Base-by-base conservation (phyloP, 768 basidiomycete species). In the Leccinum olivaceopallidum region DNA sequence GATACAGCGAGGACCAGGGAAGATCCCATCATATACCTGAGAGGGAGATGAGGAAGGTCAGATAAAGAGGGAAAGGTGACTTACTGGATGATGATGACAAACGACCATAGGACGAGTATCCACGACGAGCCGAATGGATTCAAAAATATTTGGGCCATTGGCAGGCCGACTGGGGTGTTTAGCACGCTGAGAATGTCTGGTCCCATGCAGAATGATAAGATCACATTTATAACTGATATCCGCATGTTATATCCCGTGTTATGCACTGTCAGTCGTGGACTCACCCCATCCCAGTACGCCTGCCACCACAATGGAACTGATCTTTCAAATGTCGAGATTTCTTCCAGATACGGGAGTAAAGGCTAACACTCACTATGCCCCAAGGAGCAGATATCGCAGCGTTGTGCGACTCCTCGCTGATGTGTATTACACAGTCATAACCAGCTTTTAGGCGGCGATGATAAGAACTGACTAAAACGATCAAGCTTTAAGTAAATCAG, bases 121-220 rank as follows among this genome's bases (percentile, higher is more conserved):
- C 76, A 76, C 14, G 72, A 71, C 55, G 68, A 66, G 20, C 79
- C 81, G 54, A 82, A 74, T 54, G 77, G 76, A 49, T 75, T 72
- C 30, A 72, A 69, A 57, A 78, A 73, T 26, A 78, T 73, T 52
- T 75, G 66, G 9, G 80, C 79, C 39, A 42, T n/a, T 7, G 81
- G 81, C 56, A 81, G 81, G 30, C 37, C 47, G 34, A 42, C 34
- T 7, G 67, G 58, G 32, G 73, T 75, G 37, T 65, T 62, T 54
- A 78, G 57, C 6, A 84, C 66, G 36, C 64, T 65, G 37, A 75
- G 65, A 16, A 84, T 56, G 55, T 85, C 78, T 1, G 70, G 71
- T 13, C 85, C 85, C 82, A 85, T 85, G 68, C 79, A 83, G 63
- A 86, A 82, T 3, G 83, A 77, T 2, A 86, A 70, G 8, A 79